A percentile compares a stretch with the other conserved stretches of the same genome.
Evolutionary conservation across 2,329 filamentous ascomycete genomes (phyloP).

Genomic region (Capronia americana): DNA sequence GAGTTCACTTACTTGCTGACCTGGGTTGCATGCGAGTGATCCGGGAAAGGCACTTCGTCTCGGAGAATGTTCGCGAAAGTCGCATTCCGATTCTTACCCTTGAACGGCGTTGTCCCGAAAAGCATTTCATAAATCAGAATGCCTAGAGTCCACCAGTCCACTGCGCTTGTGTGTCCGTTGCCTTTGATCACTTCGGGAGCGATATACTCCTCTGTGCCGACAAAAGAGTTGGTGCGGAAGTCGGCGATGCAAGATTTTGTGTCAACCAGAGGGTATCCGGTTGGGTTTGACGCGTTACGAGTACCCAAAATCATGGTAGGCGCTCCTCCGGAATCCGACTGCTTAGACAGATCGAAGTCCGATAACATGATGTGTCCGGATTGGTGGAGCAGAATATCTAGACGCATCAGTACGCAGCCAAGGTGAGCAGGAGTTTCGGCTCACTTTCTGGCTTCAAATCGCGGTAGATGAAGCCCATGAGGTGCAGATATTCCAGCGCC

Average conservation of each 20-base stretch:
- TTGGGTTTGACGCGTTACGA: constrained; percentile 83
- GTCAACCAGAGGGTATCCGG: constrained; percentile 92
- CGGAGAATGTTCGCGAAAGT: constrained; percentile 97
- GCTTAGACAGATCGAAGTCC: constrained; percentile 97
- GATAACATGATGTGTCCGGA: constrained; percentile 99
- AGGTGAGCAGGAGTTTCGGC: constrained; percentile 43
- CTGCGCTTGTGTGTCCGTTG: constrained; percentile 95
- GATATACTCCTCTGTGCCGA: constrained; percentile 98
- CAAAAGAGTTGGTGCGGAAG: constrained; percentile 97
- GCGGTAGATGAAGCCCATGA: constrained; percentile 99
- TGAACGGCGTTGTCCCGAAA: constrained; percentile 97
- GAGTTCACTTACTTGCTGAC: constrained; percentile 80
- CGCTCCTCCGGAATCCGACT: constrained; percentile 92
- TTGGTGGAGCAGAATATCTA: constrained; percentile 95
- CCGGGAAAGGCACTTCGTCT: constrained; percentile 95
- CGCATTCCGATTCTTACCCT: constrained; percentile 97
- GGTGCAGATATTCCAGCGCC: constrained; percentile 91
- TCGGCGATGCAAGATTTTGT: constrained; percentile 98
- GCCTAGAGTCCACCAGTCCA: constrained; percentile 98
- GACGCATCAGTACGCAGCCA: constrained; percentile 47
- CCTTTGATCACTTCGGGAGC: constrained; percentile 98
- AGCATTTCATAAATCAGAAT: constrained; percentile 99
- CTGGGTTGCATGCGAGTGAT: constrained; percentile 80
- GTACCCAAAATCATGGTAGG: constrained; percentile 94
- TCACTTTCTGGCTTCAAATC: constrained; percentile 96